These are phyloP conservation scores for Cardamine chenopodiifolia DNA, from an alignment of 345 rosid genomes.

Conservation along the genomic window DNA sequence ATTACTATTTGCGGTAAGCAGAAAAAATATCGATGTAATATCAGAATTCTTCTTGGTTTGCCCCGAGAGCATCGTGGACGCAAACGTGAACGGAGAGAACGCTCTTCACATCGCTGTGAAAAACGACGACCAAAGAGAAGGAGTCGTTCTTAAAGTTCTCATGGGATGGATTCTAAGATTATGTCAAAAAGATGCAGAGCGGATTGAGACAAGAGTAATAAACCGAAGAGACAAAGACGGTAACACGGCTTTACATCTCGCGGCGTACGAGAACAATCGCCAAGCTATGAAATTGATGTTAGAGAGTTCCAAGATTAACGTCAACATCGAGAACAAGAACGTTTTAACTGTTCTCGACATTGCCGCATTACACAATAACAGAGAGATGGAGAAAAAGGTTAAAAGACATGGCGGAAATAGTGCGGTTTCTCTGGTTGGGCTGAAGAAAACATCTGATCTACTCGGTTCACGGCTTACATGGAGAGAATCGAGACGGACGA, in stretches of 20 bases:
- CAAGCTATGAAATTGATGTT: conserved; percentile 32
- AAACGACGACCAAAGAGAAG: conserved; percentile 6
- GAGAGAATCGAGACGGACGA: conserved; percentile 5
- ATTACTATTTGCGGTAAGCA: conserved; percentile 22
- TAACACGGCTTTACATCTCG: conserved; percentile 39
- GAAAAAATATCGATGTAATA: conserved; percentile 12
- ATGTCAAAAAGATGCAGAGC: conserved; percentile 7
- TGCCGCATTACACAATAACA: background rate
- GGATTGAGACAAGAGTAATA: conserved; percentile 12
- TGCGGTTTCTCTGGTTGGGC: background rate
- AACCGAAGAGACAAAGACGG: conserved; percentile 39
- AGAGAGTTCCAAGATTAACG: conserved; percentile 7
- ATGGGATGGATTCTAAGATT: conserved; percentile 33
- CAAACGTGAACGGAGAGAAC: conserved; percentile 31
- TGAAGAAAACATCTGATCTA: conserved; percentile 1
- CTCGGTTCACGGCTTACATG: conserved; percentile 7
- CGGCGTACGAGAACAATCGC: conserved; percentile 21
- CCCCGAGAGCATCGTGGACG: conserved; percentile 35
- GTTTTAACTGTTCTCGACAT: conserved; percentile 38
- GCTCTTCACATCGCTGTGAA: conserved; percentile 36
- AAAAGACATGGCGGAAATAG: background rate
- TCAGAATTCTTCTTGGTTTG: conserved; percentile 30
- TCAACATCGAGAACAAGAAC: conserved; percentile 24
- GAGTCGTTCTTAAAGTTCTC: conserved; percentile 29
- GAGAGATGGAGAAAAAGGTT: conserved; percentile 4